Evolutionary conservation across 2,329 filamentous ascomycete species (phyloP).

Genomic region (Cladophialophora yegresii): DNA sequence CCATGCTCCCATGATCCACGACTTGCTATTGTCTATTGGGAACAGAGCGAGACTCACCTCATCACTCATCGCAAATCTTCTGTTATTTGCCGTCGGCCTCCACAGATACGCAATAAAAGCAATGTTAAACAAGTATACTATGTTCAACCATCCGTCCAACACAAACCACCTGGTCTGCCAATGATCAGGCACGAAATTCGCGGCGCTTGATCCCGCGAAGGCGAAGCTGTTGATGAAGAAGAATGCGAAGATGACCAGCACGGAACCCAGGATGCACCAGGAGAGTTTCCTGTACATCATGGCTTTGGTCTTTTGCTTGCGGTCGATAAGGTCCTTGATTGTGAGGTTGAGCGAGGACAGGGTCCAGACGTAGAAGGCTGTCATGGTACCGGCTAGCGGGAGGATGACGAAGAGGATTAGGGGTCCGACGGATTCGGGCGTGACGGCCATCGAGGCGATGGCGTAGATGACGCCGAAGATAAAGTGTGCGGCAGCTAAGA

Average conservation of each 20-base stretch:
- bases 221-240: slow-evolving; percentile 98
- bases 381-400: slow-evolving; percentile 85
- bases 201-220: slow-evolving; percentile 80
- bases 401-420: slow-evolving; percentile 91
- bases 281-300: slow-evolving; percentile 97
- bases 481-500: slow-evolving; percentile 89
- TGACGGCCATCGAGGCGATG: slow-evolving; percentile 82
- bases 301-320: slow-evolving; percentile 91
- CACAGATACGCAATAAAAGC: slow-evolving; percentile 92
- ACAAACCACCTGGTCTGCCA: slow-evolving; percentile 99
- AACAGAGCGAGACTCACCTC: slow-evolving; percentile 58
- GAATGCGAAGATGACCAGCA: slow-evolving; percentile 94
- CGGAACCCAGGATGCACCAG: slow-evolving; percentile 93
- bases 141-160: slow-evolving; percentile 92
- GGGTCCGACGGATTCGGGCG: slow-evolving; percentile 84
- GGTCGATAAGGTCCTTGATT: slow-evolving; percentile 91
- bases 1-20: neutral
- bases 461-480: slow-evolving; percentile 87
- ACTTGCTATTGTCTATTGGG: neutral
- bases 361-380: slow-evolving; percentile 98
- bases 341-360: slow-evolving; percentile 92
- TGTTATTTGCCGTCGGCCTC: slow-evolving; percentile 94
- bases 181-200: slow-evolving; percentile 90
- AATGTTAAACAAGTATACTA: slow-evolving; percentile 94
- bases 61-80: slow-evolving; percentile 97